Evolutionary conservation across 1,139 yeast species (phyloP), one percentile per base, ranked within the genome.

Genomic region (Saccharomyces uvarum): DNA sequence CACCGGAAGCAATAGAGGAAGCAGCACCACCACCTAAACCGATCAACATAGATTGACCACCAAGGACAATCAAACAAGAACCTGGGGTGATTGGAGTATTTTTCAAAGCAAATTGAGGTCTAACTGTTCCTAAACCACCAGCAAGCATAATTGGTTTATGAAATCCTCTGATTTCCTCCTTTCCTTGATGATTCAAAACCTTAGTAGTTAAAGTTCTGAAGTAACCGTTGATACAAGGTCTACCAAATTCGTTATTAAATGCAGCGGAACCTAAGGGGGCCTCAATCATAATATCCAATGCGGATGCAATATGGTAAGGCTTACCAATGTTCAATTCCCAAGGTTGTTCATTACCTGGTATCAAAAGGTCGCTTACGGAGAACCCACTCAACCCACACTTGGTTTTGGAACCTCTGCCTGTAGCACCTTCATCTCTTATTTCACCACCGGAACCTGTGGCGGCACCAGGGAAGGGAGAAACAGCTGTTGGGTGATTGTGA

Each of bases 1-100:
- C 97, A 66, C 98, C 97, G 27, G 97, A 88, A 16, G 96, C 83
- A 53, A 91, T 82, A 8, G 97, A 88, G 5, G 99, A 93, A 8
- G 99, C 99, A 50, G 99, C 99, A 75, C 99, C 99, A 69, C 99
- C 99, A 68, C 99, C 99, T 57, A 93, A 80, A 68, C 99, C 99
- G 73, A 95, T 93, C 65, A 95, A 81, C 99, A 95, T 93, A n/a
- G 91, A 88, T 65, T 91, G 97, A 56, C 99, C 99, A 68, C 99
- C 99, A 54, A 95, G 81, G 28, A 95, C 99, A 69, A 95, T 88
- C 61, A 95, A 78, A 56, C 87, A 84, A 29, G 98, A 84, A 24
- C 97, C 97, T 31, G 98, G 96, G 3, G 97, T 88, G 62, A 95
- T 90, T 59, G 81, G 85, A 55, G 83, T 82, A 70, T 89, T 86